These are phyloP conservation scores for Celoporthe dispersa DNA, from an alignment of 2,329 filamentous ascomycete species.

Conservation along the genomic window DNA sequence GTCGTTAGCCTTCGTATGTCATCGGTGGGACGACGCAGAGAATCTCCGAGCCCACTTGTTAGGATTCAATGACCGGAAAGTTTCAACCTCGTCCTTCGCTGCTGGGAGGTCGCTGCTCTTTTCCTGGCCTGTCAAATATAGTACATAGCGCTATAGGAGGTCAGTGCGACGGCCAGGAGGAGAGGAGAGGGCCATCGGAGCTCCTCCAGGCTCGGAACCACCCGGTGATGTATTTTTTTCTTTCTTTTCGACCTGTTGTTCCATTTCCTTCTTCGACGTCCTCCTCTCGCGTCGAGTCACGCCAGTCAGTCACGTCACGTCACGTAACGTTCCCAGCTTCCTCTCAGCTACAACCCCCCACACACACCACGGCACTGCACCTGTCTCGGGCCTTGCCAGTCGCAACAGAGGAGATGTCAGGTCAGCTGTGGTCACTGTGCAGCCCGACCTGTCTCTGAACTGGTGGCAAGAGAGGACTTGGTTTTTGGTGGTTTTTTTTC, in stretches of 20 bases:
- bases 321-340: neutral
- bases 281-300: neutral
- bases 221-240: neutral
- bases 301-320: neutral
- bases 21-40: neutral
- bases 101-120: too few relatives aligned
- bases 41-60: slow-evolving; percentile 10
- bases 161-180: neutral
- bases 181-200: neutral
- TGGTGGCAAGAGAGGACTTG: too few relatives aligned
- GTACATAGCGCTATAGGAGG: neutral
- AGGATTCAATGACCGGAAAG: neutral
- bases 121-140: too few relatives aligned
- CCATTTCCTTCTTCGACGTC: neutral
- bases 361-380: too few relatives aligned
- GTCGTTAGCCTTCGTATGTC: neutral
- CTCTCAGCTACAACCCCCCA: neutral
- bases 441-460: neutral
- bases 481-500: too few relatives aligned
- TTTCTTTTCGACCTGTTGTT: neutral
- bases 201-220: neutral
- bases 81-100: neutral
- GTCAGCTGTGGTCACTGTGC: too few relatives aligned
- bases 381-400: neutral
- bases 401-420: neutral